Evolutionary conservation across 2,329 filamentous ascomycete species (phyloP), one percentile per base, ranked within the genome.

Genomic region (Raffaelea arxii): DNA sequence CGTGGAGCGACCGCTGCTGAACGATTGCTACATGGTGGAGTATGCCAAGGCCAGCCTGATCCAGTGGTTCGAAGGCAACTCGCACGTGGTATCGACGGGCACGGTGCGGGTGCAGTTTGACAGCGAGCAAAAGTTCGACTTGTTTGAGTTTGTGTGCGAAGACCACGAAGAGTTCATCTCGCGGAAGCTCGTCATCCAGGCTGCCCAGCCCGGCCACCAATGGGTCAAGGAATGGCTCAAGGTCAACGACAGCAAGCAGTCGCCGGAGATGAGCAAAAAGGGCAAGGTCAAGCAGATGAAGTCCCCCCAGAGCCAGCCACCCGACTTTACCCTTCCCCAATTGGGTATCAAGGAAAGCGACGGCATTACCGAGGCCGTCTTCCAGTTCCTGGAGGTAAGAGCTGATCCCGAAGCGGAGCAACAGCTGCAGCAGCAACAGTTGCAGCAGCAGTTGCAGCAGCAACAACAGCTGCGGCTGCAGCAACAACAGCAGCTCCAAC

Each of bases 41-140:
- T 88, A 86, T 58, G 68, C 70, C 22, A 85, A 80, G 56, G 81
- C 88, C 23, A 92, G 80, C 57, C 78, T 97, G 48, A 83, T 92
- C 5, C 94, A 95, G 61, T 94, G 86, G 78, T 96, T 91, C 58
- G 79, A 85, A 44, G 87, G 84, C 51, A 84, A 83, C 44, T 85
- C 84, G 50, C 88, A 92, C 60, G 86, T 94, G 35, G 80, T 94
- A 43, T 82, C 84, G 10, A 78, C 72, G n/a, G 91, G 91, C 38
- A 80, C 74, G 4, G 67, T 97, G 23, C 80, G 82, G 42, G 89
- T 84, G 1, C 79, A 87, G 51, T 94, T 95, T 59, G 85, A 94
- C 55, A 70, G 69, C 9, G 77, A 84, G 32, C 83, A 88, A 51
- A 88, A 84, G 61, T 83, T 98, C 49, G 87, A 95, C 51, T 71